Evolutionary conservation across 139 green algal genomes (phyloP), one percentile per base, ranked within the genome.

Genomic region (Coelastrella sp.): DNA sequence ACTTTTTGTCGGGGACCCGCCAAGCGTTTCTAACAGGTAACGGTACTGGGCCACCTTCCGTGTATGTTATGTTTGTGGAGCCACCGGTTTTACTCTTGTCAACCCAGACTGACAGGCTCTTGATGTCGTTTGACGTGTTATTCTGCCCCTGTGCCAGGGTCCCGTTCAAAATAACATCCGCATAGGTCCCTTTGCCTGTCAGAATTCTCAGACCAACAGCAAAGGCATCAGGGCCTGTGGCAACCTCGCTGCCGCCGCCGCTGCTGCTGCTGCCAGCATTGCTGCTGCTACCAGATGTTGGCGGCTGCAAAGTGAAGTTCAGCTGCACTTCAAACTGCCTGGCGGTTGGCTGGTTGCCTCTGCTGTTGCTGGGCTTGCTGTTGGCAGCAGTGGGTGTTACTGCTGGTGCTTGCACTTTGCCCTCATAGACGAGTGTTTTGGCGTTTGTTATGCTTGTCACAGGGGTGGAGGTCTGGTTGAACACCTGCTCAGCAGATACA

Each of bases 281-380:
- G 83, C 66, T 47, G 65, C 17, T 66, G 61, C 23, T 77, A n/a
- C n/a, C 32, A 47, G n/a, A 14, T n/a, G 10, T n/a, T 58, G 19
- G 4, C 11, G 83, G 83, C 54, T 58, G 54, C 17, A 88, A 11
- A 23, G 83, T 80, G 68, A 88, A 81, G 83, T 88, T 88, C 16
- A 80, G 7, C 83, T 88, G 83, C 4, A 80, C 56, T n/a, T 88
- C 83, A 68, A 88, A 80, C 83, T 88, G 83, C 3, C 83, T 57
- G 3, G 64, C 81, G 19, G 64, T 78, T 65, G 80, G 58, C 64
- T 78, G 61, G 7, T 58, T 57, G 23, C 6, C 74, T 58, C 22
- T 7, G 4, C 74, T 17, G 14, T 23, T 14, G 58, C 74, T 58
- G 23, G 32, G 32, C 32, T 7, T 76, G 17, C 17, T 17, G 23